These are phyloP conservation scores for Puccinia triticina DNA, from an alignment of 1,284 basidiomycete genomes.

Conservation along the genomic window DNA sequence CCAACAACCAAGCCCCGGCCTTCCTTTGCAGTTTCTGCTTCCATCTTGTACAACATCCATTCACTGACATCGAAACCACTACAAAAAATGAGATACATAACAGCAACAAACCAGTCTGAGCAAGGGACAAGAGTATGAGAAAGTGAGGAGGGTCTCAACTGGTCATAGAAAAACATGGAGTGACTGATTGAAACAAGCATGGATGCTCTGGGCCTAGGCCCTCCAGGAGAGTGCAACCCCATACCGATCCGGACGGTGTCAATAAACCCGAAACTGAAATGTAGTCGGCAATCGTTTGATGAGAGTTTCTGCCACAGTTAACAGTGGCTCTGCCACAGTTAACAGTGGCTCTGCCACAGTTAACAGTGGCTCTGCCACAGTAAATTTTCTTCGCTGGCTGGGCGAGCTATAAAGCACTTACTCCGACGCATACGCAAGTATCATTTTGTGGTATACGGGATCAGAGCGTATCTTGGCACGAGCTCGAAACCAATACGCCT, in stretches of 20 bases:
- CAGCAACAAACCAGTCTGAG: background rate
- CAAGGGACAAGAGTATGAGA: background rate
- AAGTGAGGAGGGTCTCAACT: background rate
- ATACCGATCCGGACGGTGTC: conserved; percentile 28
- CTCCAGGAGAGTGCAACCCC: conserved; percentile 16
- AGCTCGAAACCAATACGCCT: conserved; percentile 42
- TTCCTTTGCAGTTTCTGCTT: conserved; percentile 19
- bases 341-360: no score
- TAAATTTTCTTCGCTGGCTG: no score
- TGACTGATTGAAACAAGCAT: conserved; percentile 44
- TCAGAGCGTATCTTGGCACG: conserved; percentile 39
- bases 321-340: no score
- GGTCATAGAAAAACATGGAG: conserved; percentile 51
- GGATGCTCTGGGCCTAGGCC: background rate
- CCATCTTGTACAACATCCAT: conserved; percentile 50
- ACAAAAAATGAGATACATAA: no score
- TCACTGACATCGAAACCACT: conserved; percentile 47
- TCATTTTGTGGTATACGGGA: conserved; percentile 43
- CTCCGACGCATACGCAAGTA: conserved; percentile 48
- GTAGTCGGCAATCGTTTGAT: background rate
- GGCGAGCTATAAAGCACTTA: background rate
- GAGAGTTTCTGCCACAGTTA: background rate
- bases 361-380: no score
- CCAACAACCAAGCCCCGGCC: conserved; percentile 45
- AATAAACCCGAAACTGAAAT: conserved; percentile 39